phyloP scores from a whole-genome alignment of 495 filamentous ascomycete species.

The Endocarpon pusillum region DNA sequence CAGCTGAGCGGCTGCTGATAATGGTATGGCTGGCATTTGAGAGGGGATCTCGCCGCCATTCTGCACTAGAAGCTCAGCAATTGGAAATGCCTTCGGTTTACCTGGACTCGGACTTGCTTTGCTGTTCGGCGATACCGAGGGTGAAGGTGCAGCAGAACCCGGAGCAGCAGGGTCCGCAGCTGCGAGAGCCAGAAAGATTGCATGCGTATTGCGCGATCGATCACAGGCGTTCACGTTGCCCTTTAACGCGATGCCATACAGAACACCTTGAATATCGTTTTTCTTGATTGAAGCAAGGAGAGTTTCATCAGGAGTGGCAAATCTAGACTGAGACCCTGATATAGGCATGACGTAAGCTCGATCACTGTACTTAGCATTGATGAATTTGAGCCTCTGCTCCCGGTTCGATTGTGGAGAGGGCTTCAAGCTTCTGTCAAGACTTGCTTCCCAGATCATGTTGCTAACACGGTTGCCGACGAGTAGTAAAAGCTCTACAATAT shows the following conservation, averaged over 20 bases:
- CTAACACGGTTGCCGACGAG: slow-evolving; percentile 85
- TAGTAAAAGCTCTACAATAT: slow-evolving; percentile 87
- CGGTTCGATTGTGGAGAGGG: slow-evolving; percentile 59
- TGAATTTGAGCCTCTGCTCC: slow-evolving; percentile 81
- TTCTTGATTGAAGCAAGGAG: slow-evolving; percentile 87
- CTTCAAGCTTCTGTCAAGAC: slow-evolving; percentile 51
- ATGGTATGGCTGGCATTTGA: slow-evolving; percentile 53
- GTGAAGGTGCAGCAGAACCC: slow-evolving; percentile 25
- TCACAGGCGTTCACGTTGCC: slow-evolving; percentile 81
- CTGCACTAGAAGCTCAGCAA: slow-evolving; percentile 84
- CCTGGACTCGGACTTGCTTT: slow-evolving; percentile 13
- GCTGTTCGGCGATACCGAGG: slow-evolving; percentile 17
- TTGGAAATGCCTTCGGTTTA: slow-evolving; percentile 47
- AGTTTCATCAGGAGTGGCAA: slow-evolving; percentile 67
- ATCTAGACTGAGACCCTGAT: slow-evolving; percentile 56
- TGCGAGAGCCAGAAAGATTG: slow-evolving; percentile 80
- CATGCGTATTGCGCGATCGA: slow-evolving; percentile 72
- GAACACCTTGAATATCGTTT: slow-evolving; percentile 79
- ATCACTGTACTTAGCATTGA: slow-evolving; percentile 87
- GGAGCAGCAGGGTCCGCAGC: slow-evolving; percentile 79
- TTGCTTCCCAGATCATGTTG: slow-evolving; percentile 95
- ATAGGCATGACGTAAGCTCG: slow-evolving; percentile 64
- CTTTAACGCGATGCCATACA: slow-evolving; percentile 75
- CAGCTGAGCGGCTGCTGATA: slow-evolving; percentile 55
- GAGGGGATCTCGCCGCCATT: slow-evolving; percentile 82